phyloP scores from a whole-genome alignment of 1,284 basidiomycete species.

The Lignosus rhinocerotis region DNA sequence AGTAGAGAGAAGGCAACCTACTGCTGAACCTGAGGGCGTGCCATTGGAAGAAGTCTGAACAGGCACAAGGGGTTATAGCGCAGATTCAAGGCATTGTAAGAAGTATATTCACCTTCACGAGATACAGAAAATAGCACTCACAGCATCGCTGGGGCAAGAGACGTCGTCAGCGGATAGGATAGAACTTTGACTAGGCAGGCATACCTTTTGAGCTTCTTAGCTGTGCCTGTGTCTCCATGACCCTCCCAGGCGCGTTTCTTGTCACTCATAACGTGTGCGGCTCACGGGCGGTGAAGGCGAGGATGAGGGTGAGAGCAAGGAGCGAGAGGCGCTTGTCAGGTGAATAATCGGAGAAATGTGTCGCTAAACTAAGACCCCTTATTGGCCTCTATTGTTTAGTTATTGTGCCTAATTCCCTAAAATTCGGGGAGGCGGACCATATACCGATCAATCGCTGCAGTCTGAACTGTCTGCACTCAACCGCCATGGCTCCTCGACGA shows the following conservation, averaged over 20 bases:
- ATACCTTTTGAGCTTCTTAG: slow-evolving; percentile 74
- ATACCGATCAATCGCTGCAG: neutral
- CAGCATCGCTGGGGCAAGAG: slow-evolving; percentile 52
- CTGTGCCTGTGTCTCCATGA: slow-evolving; percentile 46
- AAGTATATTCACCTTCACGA: slow-evolving; percentile 70
- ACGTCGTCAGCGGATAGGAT: slow-evolving; percentile 9
- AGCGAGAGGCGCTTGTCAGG: neutral
- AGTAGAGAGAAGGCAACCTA: slow-evolving; percentile 33
- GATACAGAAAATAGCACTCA: slow-evolving; percentile 53
- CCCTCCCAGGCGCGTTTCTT: slow-evolving; percentile 40
- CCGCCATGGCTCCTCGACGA: slow-evolving; percentile 31
- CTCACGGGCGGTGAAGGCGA: neutral
- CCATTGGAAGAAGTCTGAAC: slow-evolving; percentile 57
- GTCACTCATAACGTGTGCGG: slow-evolving; percentile 34
- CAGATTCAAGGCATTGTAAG: slow-evolving; percentile 43
- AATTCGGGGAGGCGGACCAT: neutral
- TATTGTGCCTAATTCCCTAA: neutral
- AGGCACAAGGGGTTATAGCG: slow-evolving; percentile 68
- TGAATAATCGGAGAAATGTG: neutral
- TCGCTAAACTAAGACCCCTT: neutral
- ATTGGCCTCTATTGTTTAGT: neutral
- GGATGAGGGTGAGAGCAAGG: slow-evolving; percentile 1
- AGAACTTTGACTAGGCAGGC: slow-evolving; percentile 30
- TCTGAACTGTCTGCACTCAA: slow-evolving; percentile 2
- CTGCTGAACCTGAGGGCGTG: slow-evolving; percentile 39